Conservation (phyloP, 2,329 filamentous ascomycete species). For the Aspergillus intermedius region DNA sequence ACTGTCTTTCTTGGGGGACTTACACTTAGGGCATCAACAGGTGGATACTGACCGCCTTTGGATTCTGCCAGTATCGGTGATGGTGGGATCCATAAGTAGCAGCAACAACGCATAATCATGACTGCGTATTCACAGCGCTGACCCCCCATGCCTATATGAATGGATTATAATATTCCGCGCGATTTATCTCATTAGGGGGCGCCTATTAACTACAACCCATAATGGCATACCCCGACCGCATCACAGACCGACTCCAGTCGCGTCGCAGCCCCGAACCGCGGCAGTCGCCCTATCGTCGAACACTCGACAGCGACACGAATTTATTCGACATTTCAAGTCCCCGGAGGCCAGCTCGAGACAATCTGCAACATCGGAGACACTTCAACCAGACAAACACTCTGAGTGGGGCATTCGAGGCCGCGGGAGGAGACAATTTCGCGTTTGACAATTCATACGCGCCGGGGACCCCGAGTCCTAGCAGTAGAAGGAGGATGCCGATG, state of each 20-base stretch:
- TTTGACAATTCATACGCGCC: constrained; percentile 7
- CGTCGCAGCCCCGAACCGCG: constrained; percentile 24
- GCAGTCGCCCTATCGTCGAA: constrained; percentile 27
- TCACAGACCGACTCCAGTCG: constrained; percentile 20
- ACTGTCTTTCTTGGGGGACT: too few species aligned
- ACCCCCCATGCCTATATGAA: background rate
- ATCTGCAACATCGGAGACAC: constrained; percentile 23
- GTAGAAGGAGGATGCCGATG: constrained; percentile 13
- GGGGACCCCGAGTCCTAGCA: constrained; percentile 26
- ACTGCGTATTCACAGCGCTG: constrained; percentile 3
- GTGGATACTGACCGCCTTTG: too few species aligned
- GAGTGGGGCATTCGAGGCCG: constrained; percentile 34
- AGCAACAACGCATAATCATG: background rate
- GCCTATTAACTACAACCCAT: constrained; percentile 5
- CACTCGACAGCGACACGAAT: constrained; percentile 10
- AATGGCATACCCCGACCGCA: constrained; percentile 31
- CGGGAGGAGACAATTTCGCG: constrained; percentile 5
- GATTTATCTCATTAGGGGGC: background rate
- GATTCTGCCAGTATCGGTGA: too few species aligned
- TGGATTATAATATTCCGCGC: constrained; percentile 4
- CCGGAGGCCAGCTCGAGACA: constrained; percentile 17
- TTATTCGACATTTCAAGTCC: background rate
- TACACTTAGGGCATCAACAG: too few species aligned
- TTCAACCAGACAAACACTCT: constrained; percentile 33
- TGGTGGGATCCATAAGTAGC: too few species aligned